These are phyloP conservation scores for Arabidopsis suecica DNA, from an alignment of 345 rosid species.

Conservation along the genomic window DNA sequence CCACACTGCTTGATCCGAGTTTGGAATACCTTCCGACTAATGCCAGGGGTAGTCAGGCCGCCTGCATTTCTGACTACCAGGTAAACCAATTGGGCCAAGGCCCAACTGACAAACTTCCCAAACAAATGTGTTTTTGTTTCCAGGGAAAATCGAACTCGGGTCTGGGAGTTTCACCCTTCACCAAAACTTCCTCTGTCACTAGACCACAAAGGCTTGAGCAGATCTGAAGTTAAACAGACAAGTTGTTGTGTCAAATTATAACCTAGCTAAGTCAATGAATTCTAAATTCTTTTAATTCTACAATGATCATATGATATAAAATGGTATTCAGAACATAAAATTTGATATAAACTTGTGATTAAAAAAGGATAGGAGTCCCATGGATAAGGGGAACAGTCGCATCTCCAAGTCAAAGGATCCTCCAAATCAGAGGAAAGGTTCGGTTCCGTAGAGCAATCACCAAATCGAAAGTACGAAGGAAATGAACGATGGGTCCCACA, in stretches of 20 bases:
- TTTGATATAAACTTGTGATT: background rate
- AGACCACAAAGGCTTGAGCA: no score
- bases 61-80: no score
- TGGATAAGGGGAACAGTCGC: conserved; percentile 38
- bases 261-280: conserved; percentile 4
- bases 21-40: no score
- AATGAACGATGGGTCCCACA: conserved; percentile 41
- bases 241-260: conserved; percentile 14
- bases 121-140: no score
- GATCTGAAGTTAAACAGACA: conserved; percentile 3
- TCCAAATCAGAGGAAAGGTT: conserved; percentile 37
- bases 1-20: no score
- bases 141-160: no score
- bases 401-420: conserved; percentile 35
- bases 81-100: no score
- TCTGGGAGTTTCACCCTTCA: no score
- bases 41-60: no score
- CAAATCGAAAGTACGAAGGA: conserved; percentile 41
- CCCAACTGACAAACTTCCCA: no score
- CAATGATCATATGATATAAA: conserved; percentile 4
- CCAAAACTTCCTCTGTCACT: no score
- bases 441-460: conserved; percentile 36
- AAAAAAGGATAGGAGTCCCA: conserved; percentile 9
- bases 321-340: conserved; percentile 1
- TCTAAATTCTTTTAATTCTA: background rate